These are phyloP conservation scores for Panicum virgatum DNA, from an alignment of 202 grass and related monocot species.

Conservation along the genomic window DNA sequence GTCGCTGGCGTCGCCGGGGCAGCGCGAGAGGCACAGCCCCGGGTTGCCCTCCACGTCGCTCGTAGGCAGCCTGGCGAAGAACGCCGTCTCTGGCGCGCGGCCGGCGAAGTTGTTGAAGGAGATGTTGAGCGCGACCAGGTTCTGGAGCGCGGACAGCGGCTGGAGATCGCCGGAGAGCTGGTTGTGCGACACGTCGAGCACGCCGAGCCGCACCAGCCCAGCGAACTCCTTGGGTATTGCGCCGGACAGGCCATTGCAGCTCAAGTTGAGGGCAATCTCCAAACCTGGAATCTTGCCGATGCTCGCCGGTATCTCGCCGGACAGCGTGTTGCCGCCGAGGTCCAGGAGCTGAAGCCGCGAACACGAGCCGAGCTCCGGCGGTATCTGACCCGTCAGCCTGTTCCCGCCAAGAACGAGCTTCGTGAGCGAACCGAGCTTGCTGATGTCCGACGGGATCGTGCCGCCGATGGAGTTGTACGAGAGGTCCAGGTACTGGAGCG, in stretches of 20 bases:
- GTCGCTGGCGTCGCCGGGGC: constrained; percentile 45
- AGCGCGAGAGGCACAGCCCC: constrained; percentile 53
- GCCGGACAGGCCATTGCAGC: constrained; percentile 69
- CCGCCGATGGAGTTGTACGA: constrained; percentile 71
- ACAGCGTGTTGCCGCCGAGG: constrained; percentile 67
- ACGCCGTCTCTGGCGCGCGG: constrained; percentile 56
- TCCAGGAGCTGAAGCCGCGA: constrained; percentile 74
- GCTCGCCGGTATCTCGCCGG: constrained; percentile 57
- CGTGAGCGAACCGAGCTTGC: constrained; percentile 65
- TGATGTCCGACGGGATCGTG: constrained; percentile 44
- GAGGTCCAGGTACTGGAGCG: constrained; percentile 78
- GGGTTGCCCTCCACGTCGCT: constrained; percentile 88
- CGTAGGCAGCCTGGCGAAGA: constrained; percentile 81
- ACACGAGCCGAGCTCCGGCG: constrained; percentile 70
- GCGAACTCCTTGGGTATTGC: constrained; percentile 67
- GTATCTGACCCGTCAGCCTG: constrained; percentile 54
- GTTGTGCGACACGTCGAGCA: constrained; percentile 91
- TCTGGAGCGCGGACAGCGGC: constrained; percentile 64
- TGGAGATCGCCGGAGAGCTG: constrained; percentile 68
- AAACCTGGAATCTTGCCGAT: constrained; percentile 72
- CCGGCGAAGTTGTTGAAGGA: constrained; percentile 92
- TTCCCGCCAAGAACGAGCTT: constrained; percentile 75
- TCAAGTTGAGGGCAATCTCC: constrained; percentile 82
- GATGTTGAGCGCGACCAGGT: constrained; percentile 85
- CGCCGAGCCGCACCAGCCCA: constrained; percentile 53